Conservation (phyloP, 2,329 filamentous ascomycete species). For the Aureobasidium melanogenum region DNA sequence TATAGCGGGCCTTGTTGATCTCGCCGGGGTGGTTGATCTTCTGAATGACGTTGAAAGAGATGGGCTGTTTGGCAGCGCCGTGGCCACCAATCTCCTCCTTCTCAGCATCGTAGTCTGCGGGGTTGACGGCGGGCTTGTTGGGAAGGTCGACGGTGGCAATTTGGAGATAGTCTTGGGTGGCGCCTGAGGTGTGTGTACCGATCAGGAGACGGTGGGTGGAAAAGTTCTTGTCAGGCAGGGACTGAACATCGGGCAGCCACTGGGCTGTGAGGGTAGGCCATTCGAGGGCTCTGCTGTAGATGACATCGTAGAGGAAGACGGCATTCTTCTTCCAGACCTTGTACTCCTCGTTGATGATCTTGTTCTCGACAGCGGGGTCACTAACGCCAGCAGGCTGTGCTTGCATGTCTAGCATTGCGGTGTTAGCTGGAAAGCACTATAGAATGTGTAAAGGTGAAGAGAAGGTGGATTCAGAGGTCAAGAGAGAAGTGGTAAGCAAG, state of each 20-base stretch:
- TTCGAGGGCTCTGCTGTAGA: constrained; percentile 86
- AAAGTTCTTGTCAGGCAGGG: constrained; percentile 75
- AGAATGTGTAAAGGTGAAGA: background rate
- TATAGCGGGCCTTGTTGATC: constrained; percentile 97
- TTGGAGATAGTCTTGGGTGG: constrained; percentile 82
- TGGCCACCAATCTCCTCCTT: constrained; percentile 91
- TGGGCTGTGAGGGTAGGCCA: constrained; percentile 97
- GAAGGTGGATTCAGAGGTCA: background rate
- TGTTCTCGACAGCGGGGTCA: constrained; percentile 53
- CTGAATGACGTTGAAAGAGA: constrained; percentile 88
- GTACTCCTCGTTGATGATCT: constrained; percentile 97
- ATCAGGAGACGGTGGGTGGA: constrained; percentile 82
- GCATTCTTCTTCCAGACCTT: constrained; percentile 99
- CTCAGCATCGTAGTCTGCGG: constrained; percentile 82
- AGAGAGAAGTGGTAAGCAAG: background rate
- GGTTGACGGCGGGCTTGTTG: constrained; percentile 62
- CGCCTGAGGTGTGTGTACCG: constrained; percentile 87
- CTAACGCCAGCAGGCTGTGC: constrained; percentile 14
- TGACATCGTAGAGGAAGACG: constrained; percentile 96
- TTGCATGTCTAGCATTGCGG: constrained; percentile 15
- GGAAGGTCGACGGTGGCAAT: constrained; percentile 92
- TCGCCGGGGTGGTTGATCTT: constrained; percentile 94
- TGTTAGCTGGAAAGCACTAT: background rate
- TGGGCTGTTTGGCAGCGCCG: constrained; percentile 63
- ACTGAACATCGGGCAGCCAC: constrained; percentile 94